These are phyloP conservation scores for Talaromyces rugulosus DNA, from an alignment of 2,329 filamentous ascomycete genomes.

Conservation along the genomic window DNA sequence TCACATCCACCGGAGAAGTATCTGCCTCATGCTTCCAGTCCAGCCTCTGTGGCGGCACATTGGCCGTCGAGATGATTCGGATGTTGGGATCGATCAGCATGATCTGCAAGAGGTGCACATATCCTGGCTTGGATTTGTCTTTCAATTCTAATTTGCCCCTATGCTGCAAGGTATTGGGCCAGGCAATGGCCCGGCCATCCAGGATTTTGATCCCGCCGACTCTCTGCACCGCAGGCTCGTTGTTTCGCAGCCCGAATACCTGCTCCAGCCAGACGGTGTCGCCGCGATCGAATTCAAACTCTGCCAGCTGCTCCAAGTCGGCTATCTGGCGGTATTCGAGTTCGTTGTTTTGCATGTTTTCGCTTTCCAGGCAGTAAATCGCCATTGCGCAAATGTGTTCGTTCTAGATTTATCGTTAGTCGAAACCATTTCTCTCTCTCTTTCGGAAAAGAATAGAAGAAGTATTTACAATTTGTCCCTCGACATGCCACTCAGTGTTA, in stretches of 20 bases:
- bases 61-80: slow-evolving; percentile 51
- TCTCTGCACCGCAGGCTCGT: slow-evolving; percentile 22
- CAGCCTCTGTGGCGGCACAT: slow-evolving; percentile 50
- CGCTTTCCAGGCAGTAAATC: slow-evolving; percentile 57
- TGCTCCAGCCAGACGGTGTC: slow-evolving; percentile 29
- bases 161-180: slow-evolving; percentile 46
- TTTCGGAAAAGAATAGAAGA: background rate
- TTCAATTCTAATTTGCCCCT: slow-evolving; percentile 47
- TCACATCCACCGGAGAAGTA: slow-evolving; percentile 13
- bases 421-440: background rate
- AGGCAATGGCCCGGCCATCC: slow-evolving; percentile 21
- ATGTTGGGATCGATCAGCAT: slow-evolving; percentile 57
- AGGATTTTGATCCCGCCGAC: slow-evolving; percentile 18
- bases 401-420: slow-evolving; percentile 37
- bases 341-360: slow-evolving; percentile 54
- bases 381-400: slow-evolving; percentile 62
- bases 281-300: slow-evolving; percentile 24
- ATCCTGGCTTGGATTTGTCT: slow-evolving; percentile 50
- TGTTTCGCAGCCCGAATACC: slow-evolving; percentile 24
- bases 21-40: slow-evolving; percentile 39
- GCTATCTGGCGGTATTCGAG: slow-evolving; percentile 50
- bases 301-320: slow-evolving; percentile 25
- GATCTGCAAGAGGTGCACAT: slow-evolving; percentile 52
- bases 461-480: slow-evolving; percentile 40
- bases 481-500: slow-evolving; percentile 44